These are phyloP conservation scores for Malus hybrid DNA, from an alignment of 331 rosid species.

Conservation along the genomic window DNA sequence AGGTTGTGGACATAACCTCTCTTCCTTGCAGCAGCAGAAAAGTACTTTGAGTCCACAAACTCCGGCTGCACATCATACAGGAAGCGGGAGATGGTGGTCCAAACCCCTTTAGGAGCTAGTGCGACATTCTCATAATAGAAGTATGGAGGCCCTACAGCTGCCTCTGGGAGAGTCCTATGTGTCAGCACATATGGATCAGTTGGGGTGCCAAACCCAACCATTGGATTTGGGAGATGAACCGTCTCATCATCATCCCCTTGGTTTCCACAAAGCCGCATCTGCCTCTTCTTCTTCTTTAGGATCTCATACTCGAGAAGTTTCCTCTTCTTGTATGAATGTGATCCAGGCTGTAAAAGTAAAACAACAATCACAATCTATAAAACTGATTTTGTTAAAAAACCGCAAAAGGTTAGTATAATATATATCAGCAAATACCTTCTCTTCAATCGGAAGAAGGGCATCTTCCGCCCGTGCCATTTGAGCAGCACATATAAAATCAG, in stretches of 20 bases:
- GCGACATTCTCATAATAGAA: conserved; percentile 95
- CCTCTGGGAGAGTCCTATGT: conserved; percentile 50
- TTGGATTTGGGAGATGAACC: conserved; percentile 68
- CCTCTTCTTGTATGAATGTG: conserved; percentile 38
- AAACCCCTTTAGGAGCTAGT: conserved; percentile 90
- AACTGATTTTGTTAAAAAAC: neutral
- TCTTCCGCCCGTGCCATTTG: conserved; percentile 61
- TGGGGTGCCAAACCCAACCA: conserved; percentile 89
- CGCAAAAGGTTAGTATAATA: neutral
- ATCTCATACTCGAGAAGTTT: conserved; percentile 40
- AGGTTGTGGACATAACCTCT: conserved; percentile 92
- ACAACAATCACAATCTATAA: conserved; percentile 7
- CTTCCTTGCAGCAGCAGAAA: conserved; percentile 90
- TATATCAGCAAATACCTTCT: conserved; percentile 33
- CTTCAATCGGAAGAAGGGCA: conserved; percentile 49
- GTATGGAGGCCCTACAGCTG: conserved; percentile 77
- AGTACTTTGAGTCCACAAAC: conserved; percentile 82
- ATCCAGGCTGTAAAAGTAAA: conserved; percentile 46
- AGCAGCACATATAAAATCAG: conserved; percentile 78
- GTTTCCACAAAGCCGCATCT: conserved; percentile 24
- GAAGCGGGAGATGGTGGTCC: conserved; percentile 87
- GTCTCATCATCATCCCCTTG: conserved; percentile 57
- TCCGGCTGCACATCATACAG: conserved; percentile 81
- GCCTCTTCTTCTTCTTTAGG: conserved; percentile 44
- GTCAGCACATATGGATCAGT: conserved; percentile 27